phyloP scores from a whole-genome alignment of 2,329 filamentous ascomycete species.

The Plenodomus tracheiphilus region DNA sequence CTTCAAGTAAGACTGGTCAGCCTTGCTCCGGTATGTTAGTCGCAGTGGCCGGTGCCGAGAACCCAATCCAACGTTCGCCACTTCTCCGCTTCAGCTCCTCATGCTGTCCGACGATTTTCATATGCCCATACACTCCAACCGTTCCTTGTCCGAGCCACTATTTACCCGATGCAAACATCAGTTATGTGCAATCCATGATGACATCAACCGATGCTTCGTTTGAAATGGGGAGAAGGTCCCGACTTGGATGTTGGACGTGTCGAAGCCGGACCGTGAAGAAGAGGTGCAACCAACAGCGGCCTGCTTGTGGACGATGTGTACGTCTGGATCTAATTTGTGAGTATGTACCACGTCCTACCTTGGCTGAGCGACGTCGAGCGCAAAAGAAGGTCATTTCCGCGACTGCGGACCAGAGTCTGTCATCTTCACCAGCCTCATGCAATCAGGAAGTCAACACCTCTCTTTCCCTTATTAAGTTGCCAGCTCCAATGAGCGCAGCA shows the following conservation, averaged over 20 bases:
- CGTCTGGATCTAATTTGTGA: slow-evolving; percentile 10
- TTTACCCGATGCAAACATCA: not conserved
- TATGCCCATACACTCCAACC: not conserved
- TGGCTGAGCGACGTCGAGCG: slow-evolving; percentile 15
- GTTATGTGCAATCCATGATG: not conserved
- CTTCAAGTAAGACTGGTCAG: no score
- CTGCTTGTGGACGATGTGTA: slow-evolving; percentile 13
- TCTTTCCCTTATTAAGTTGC: not conserved
- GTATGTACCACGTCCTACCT: slow-evolving; percentile 13
- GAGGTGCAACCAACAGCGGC: slow-evolving; percentile 15
- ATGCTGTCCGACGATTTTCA: not conserved
- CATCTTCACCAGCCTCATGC: not conserved
- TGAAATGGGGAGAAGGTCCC: not conserved
- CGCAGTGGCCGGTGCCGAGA: no score
- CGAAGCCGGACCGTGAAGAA: slow-evolving; percentile 19
- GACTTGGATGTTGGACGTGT: slow-evolving; percentile 17
- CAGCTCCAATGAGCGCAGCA: slow-evolving; percentile 1
- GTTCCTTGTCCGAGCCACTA: not conserved
- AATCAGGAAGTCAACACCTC: no score
- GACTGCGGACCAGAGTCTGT: not conserved
- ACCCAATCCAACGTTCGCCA: not conserved
- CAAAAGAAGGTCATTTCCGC: not conserved
- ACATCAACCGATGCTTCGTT: not conserved
- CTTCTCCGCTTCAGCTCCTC: not conserved
- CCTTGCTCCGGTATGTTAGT: no score